Base-by-base conservation (phyloP, 257 asterid genomes). In the Thymus quinquecostatus region DNA sequence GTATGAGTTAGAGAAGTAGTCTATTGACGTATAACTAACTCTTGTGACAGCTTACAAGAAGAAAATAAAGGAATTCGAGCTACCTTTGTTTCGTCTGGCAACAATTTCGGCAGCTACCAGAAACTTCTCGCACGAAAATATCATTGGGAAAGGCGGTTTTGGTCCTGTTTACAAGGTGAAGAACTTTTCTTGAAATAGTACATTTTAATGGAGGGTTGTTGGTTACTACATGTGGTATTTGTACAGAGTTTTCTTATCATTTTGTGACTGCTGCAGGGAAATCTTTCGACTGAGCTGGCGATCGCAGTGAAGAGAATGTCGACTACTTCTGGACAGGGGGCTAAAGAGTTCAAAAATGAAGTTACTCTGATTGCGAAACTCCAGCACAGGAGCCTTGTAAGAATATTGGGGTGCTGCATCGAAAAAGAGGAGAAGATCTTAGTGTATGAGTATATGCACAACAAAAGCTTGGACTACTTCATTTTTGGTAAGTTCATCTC, bases 221-320 rank as follows among this genome's bases (percentile, higher is more conserved):
- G 21, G 30, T 3, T 48, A 48, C 13, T 49, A 36, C 40, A 36
- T 2, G 40, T 36, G 40, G 40, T 3, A 36, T 36, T 36, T 36
- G 0, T 36, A 2, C 40, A 36, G 40, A 3, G 5, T 1, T 0
- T 36, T 36, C 40, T 54, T 54, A 1, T 10, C 3, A 36, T 21
- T 3, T 1, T 1, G 32, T 9, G 13, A 13, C 28, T 32, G 13
- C 11, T 72, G 33, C 63, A 72, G 77, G 77, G 77, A 3, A 38
- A 10, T 8, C 50, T 68, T 38, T 54, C 63, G 1, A 60, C 11
- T 9, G 63, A 36, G n/a, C 57, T 40, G 40, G 57, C 40, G 41
- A 41, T 72, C 10, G 71, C 77, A 41, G 77, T 72, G 33, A 72
- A 72, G 41, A 63, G 77, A 41, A 40, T 72, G 77, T 72, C 77